Conservation (phyloP, 2,329 filamentous ascomycete species). For the Onygenales sp. region DNA sequence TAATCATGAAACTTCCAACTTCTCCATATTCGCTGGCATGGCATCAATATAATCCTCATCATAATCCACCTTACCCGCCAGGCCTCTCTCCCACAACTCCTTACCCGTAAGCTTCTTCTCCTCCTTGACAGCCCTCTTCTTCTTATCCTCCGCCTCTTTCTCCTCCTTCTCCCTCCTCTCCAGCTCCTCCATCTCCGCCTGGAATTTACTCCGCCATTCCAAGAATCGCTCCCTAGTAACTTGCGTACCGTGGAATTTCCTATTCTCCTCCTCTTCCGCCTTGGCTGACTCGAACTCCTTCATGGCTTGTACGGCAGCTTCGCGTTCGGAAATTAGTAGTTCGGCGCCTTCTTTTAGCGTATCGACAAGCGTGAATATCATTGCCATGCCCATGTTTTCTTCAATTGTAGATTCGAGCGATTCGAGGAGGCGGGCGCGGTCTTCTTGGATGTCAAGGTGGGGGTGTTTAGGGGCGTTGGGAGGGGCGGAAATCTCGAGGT, state of each 20-base stretch:
- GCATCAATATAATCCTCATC: conserved; percentile 59
- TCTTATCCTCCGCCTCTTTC: conserved; percentile 67
- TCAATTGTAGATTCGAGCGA: conserved; percentile 66
- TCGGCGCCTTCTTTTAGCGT: conserved; percentile 88
- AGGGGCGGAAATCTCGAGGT: conserved; percentile 67
- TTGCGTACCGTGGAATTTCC: conserved; percentile 84
- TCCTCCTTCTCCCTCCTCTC: conserved; percentile 58
- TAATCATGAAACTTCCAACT: conserved; percentile 53
- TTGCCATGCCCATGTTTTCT: conserved; percentile 93
- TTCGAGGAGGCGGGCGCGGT: conserved; percentile 65
- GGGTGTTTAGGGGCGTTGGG: conserved; percentile 61
- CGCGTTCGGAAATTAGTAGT: conserved; percentile 65
- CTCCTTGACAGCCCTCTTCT: conserved; percentile 65
- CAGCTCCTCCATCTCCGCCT: conserved; percentile 69
- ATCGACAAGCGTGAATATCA: conserved; percentile 87
- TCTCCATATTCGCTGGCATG: conserved; percentile 51
- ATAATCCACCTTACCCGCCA: conserved; percentile 57
- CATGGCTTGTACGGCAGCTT: conserved; percentile 49
- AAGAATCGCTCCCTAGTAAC: conserved; percentile 83
- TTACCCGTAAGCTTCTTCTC: conserved; percentile 58
- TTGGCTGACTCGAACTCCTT: conserved; percentile 47
- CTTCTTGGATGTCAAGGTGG: conserved; percentile 68
- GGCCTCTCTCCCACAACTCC: conserved; percentile 68
- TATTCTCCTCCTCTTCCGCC: conserved; percentile 81
- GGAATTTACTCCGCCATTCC: conserved; percentile 70